phyloP scores from a whole-genome alignment of 768 basidiomycete species.

The Suillus plorans region DNA sequence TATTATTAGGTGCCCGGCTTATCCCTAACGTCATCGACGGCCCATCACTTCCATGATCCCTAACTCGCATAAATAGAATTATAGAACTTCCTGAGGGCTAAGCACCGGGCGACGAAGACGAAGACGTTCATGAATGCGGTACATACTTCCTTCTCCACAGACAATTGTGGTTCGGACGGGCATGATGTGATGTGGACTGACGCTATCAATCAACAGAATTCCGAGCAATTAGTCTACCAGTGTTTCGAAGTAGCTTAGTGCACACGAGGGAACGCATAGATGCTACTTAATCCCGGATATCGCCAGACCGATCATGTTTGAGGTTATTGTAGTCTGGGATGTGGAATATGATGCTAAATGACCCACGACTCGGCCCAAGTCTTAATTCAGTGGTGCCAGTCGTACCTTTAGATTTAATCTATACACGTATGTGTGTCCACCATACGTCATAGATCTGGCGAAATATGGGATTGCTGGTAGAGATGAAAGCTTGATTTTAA shows the following conservation, averaged over 20 bases:
- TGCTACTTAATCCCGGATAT: neutral
- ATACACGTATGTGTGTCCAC: neutral
- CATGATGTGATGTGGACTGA: neutral
- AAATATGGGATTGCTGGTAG: neutral
- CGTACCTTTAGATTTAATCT: neutral
- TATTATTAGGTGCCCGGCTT: constrained; percentile 1
- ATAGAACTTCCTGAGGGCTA: neutral
- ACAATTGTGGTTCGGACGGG: neutral
- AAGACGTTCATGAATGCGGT: neutral
- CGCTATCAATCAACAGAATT: neutral
- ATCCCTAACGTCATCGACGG: neutral
- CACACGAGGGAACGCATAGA: neutral
- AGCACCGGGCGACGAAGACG: neutral
- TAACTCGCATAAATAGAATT: neutral
- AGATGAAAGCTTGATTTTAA: neutral
- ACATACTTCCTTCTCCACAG: neutral
- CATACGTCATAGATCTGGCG: neutral
- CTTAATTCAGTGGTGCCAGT: neutral
- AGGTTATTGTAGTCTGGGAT: neutral
- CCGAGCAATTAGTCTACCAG: neutral
- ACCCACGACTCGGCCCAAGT: neutral
- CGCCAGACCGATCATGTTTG: neutral
- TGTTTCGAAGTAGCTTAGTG: neutral
- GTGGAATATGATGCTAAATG: neutral
- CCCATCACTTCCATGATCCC: neutral